These are phyloP conservation scores for Xylariaceae sp. DNA, from an alignment of 2,329 filamentous ascomycete genomes.

Conservation along the genomic window DNA sequence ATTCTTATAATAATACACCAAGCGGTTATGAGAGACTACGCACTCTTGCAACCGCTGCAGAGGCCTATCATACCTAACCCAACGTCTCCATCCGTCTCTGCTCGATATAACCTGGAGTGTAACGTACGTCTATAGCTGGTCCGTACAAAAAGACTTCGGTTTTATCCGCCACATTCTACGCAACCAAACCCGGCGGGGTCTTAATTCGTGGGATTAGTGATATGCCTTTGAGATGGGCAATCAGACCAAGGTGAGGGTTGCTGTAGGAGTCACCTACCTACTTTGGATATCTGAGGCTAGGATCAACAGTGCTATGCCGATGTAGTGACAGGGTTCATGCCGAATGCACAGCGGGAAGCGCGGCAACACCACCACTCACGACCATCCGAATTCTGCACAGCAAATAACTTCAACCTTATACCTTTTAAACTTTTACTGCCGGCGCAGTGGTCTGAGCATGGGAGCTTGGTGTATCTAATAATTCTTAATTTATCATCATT, in stretches of 20 bases:
- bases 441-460: background rate
- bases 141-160: background rate
- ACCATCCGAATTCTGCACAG: background rate
- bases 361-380: constrained; percentile 22
- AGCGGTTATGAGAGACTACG: too few relatives aligned
- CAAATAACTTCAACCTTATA: background rate
- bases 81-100: too few relatives aligned
- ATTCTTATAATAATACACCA: too few relatives aligned
- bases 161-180: background rate
- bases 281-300: constrained; percentile 18
- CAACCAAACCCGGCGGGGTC: background rate
- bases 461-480: too few relatives aligned
- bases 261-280: constrained; percentile 20
- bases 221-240: constrained; percentile 13
- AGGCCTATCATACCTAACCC: too few relatives aligned
- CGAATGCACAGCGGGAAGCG: constrained; percentile 23
- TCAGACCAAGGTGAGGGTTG: constrained; percentile 20
- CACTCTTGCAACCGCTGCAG: too few relatives aligned
- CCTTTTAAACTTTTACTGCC: background rate
- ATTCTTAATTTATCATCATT: background rate
- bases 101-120: too few relatives aligned
- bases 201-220: constrained; percentile 19
- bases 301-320: constrained; percentile 13
- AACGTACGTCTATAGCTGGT: too few relatives aligned
- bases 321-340: constrained; percentile 25